Evolutionary conservation across 257 asterid species (phyloP).

Genomic region (Lavandula angustifolia): DNA sequence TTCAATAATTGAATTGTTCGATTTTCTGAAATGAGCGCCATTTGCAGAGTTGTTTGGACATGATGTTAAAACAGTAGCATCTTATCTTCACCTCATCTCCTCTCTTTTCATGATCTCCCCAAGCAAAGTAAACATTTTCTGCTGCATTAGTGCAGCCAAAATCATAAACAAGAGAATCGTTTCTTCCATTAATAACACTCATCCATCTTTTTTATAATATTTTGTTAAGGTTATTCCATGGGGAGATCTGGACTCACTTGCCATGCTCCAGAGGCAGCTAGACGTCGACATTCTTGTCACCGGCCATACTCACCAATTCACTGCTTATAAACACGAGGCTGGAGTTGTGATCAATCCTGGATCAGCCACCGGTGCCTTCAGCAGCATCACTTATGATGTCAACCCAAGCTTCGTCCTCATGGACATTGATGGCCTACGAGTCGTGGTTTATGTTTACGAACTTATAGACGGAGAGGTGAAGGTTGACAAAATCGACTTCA

Average conservation of each 20-base stretch:
- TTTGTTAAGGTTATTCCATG: conserved; percentile 82
- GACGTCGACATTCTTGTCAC: conserved; percentile 94
- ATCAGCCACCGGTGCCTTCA: conserved; percentile 95
- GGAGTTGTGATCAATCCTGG: conserved; percentile 98
- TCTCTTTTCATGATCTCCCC: neutral
- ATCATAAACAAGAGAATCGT: neutral
- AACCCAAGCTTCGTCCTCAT: conserved; percentile 96
- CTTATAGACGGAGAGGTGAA: conserved; percentile 97
- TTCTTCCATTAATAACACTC: neutral
- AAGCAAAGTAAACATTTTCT: neutral
- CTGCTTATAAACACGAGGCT: conserved; percentile 96
- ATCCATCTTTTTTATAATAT: conserved; percentile 9
- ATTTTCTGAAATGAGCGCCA: neutral
- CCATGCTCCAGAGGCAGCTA: conserved; percentile 96
- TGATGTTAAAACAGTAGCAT: neutral
- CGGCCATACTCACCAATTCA: conserved; percentile 95
- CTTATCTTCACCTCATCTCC: neutral
- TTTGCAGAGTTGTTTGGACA: neutral
- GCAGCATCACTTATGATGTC: conserved; percentile 94
- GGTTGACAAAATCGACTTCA: conserved; percentile 96
- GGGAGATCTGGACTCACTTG: conserved; percentile 94
- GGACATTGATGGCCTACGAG: conserved; percentile 95
- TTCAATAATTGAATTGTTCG: neutral
- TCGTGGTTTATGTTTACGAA: conserved; percentile 92
- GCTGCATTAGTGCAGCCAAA: neutral